Conservation (phyloP, 176 grass and related monocot species). For the Eragrostis curvula region DNA sequence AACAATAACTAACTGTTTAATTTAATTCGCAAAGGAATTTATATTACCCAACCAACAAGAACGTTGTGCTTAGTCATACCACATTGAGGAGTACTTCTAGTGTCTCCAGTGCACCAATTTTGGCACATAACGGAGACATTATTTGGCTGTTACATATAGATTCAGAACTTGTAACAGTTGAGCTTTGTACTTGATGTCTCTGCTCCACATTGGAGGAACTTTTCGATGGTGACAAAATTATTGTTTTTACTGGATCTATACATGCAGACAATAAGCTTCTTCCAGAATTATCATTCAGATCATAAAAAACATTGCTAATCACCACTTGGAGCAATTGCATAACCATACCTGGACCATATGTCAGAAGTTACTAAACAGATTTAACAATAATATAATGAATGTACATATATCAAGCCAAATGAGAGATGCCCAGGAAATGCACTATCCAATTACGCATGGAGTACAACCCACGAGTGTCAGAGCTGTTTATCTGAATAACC, state of each 20-base stretch:
- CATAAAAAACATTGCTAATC: conserved; percentile 57
- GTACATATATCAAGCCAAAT: conserved; percentile 6
- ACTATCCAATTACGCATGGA: not conserved
- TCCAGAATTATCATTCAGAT: conserved; percentile 50
- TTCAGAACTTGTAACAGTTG: conserved; percentile 2
- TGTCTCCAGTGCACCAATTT: conserved; percentile 62
- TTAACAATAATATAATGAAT: conserved; percentile 27
- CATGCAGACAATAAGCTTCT: conserved; percentile 7
- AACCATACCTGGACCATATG: conserved; percentile 58
- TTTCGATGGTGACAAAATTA: conserved; percentile 28
- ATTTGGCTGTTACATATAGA: conserved; percentile 23
- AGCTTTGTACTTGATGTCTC: not conserved
- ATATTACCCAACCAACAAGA: not conserved
- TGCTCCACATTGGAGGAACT: conserved; percentile 42
- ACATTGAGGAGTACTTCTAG: conserved; percentile 59
- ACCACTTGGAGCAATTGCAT: conserved; percentile 60
- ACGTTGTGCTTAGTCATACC: conserved; percentile 46
- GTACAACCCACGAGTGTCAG: not conserved
- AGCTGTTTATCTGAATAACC: not conserved
- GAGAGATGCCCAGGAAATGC: not conserved
- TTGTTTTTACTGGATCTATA: not conserved
- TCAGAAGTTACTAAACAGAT: conserved; percentile 27
- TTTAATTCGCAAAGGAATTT: not conserved
- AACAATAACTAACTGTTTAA: not conserved
- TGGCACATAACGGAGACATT: conserved; percentile 41